These are phyloP conservation scores for Purshia tridentata DNA, from an alignment of 306 rosid species.

Conservation along the genomic window DNA sequence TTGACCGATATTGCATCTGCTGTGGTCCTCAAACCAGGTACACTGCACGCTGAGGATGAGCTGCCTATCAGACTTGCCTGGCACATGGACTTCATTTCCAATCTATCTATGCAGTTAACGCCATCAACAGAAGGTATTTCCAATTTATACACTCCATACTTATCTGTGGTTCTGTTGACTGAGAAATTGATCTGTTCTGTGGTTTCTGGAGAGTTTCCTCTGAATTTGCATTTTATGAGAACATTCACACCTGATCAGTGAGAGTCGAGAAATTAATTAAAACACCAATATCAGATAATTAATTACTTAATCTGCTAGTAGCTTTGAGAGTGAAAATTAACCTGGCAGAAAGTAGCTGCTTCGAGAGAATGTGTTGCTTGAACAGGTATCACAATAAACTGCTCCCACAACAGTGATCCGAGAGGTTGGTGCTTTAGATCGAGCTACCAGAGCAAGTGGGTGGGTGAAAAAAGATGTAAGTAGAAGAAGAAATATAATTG, in stretches of 20 bases:
- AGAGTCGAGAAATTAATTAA: slow-evolving; percentile 4
- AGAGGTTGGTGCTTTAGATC: slow-evolving; percentile 29
- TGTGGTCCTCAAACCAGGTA: slow-evolving; percentile 45
- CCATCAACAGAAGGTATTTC: slow-evolving; percentile 67
- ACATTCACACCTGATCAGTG: slow-evolving; percentile 58
- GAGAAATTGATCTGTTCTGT: slow-evolving; percentile 47
- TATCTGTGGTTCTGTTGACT: slow-evolving; percentile 58
- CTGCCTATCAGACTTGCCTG: slow-evolving; percentile 48
- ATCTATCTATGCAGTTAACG: slow-evolving; percentile 46
- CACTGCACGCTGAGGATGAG: slow-evolving; percentile 46
- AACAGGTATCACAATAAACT: slow-evolving; percentile 74
- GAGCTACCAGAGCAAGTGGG: slow-evolving; percentile 33
- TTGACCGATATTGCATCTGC: slow-evolving; percentile 49
- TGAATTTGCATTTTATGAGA: slow-evolving; percentile 65
- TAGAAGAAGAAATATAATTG: slow-evolving; percentile 33
- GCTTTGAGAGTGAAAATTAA: slow-evolving; percentile 8
- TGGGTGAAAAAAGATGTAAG: slow-evolving; percentile 28
- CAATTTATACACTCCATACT: slow-evolving; percentile 53
- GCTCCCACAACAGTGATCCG: slow-evolving; percentile 59
- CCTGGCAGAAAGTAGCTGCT: slow-evolving; percentile 75
- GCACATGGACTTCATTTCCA: slow-evolving; percentile 52
- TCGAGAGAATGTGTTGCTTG: slow-evolving; percentile 50
- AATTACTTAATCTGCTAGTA: not conserved
- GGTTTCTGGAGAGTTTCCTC: slow-evolving; percentile 44
- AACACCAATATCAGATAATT: not conserved